These are phyloP conservation scores for Drechslera avenae DNA, from an alignment of 2,329 filamentous ascomycete species.

Conservation along the genomic window DNA sequence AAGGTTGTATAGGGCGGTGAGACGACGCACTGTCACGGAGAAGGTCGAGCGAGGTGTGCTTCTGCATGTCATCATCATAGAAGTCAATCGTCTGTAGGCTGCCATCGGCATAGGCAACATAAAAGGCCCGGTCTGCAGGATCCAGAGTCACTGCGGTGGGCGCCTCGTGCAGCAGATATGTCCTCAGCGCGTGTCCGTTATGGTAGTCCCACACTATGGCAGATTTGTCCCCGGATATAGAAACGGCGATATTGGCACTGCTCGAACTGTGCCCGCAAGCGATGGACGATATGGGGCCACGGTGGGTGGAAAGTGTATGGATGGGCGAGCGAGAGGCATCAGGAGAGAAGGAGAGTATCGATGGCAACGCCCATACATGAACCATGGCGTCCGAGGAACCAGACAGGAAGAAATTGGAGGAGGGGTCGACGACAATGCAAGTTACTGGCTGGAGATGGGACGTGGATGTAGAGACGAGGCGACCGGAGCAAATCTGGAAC, in stretches of 20 bases:
- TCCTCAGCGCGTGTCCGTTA: conserved; percentile 76
- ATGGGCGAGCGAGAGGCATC: conserved; percentile 67
- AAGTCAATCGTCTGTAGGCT: conserved; percentile 81
- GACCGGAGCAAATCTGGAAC: conserved; percentile 70
- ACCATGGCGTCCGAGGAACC: conserved; percentile 87
- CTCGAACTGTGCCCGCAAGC: conserved; percentile 68
- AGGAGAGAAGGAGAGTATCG: conserved; percentile 68
- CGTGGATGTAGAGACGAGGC: conserved; percentile 75
- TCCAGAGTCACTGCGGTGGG: conserved; percentile 78
- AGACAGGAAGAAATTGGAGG: conserved; percentile 74
- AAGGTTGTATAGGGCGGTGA: conserved; percentile 56
- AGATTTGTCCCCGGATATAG: conserved; percentile 83
- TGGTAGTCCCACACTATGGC: conserved; percentile 93
- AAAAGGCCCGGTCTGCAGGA: conserved; percentile 81
- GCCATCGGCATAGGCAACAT: conserved; percentile 79
- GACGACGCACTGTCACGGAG: conserved; percentile 61
- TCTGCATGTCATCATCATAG: conserved; percentile 58
- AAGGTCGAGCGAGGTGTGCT: conserved; percentile 47
- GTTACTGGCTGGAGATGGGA: conserved; percentile 83
- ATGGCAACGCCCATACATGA: conserved; percentile 85
- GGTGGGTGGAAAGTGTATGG: conserved; percentile 77
- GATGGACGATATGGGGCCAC: conserved; percentile 71
- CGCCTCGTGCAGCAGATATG: conserved; percentile 75
- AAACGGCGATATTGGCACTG: conserved; percentile 81
- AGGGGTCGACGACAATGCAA: conserved; percentile 71